Evolutionary conservation across 768 basidiomycete species (phyloP).

Genomic region (Termitomyces eurrhizus): DNA sequence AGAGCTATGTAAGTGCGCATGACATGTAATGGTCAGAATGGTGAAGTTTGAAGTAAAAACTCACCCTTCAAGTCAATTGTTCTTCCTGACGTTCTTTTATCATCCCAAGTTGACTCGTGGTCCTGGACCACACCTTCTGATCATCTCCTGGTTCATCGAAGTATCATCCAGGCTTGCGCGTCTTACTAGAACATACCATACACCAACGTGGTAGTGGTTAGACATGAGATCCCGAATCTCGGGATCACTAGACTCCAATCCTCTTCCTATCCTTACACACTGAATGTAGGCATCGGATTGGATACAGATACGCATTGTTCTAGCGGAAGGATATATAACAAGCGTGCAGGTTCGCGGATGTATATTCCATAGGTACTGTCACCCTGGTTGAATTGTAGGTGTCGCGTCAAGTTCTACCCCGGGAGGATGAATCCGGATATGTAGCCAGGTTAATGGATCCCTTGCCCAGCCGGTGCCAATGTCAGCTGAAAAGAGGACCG

Average conservation of each 20-base stretch:
- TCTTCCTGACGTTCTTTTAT: neutral
- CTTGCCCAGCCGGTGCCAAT: neutral
- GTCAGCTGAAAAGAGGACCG: no score
- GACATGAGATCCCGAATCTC: neutral
- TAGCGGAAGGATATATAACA: neutral
- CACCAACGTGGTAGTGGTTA: neutral
- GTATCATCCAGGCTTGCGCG: neutral
- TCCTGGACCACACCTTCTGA: conserved; percentile 1
- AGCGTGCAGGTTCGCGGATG: neutral
- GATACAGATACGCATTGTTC: neutral
- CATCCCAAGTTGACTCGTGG: neutral
- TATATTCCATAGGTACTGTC: neutral
- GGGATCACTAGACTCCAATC: neutral
- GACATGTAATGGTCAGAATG: neutral
- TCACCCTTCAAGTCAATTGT: conserved; percentile 1
- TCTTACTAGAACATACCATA: neutral
- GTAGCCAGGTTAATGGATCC: neutral
- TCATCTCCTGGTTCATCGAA: neutral
- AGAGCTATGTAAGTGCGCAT: neutral
- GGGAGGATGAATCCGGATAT: neutral
- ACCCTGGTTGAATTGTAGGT: neutral
- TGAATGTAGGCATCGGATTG: neutral
- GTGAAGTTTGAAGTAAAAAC: neutral
- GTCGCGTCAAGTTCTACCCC: neutral
- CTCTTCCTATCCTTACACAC: neutral